Evolutionary conservation across 2,329 filamentous ascomycete species (phyloP).

Genomic region (Venturia oleaginea): DNA sequence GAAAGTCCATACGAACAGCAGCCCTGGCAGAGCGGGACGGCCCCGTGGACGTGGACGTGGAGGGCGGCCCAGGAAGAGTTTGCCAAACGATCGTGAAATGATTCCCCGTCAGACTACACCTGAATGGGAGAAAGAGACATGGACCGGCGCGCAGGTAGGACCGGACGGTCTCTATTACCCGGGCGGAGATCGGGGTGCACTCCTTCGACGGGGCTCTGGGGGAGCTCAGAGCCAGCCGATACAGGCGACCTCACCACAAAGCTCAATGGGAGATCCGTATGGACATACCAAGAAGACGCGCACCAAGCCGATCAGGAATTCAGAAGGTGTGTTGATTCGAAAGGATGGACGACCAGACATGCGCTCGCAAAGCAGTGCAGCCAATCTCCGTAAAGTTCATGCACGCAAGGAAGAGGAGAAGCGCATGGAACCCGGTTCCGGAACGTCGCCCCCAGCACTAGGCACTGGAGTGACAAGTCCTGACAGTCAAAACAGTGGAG

Average conservation of each 20-base stretch:
- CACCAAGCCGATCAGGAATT: constrained; percentile 41
- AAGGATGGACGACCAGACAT: constrained; percentile 44
- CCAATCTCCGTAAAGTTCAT: constrained; percentile 42
- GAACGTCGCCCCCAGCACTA: not conserved
- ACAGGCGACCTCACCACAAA: constrained; percentile 12
- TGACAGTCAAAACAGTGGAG: constrained; percentile 2
- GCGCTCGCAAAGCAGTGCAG: constrained; percentile 43
- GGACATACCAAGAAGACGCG: constrained; percentile 38
- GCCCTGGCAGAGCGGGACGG: constrained; percentile 17
- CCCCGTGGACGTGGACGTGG: constrained; percentile 29
- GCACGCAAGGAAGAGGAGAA: constrained; percentile 35
- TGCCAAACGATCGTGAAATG: constrained; percentile 19
- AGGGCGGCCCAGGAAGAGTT: constrained; percentile 30
- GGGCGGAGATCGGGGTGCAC: constrained; percentile 15
- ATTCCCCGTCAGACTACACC: constrained; percentile 24
- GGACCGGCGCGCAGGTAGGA: constrained; percentile 26
- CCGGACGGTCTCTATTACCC: constrained; percentile 30
- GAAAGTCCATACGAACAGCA: not conserved
- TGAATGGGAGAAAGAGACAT: constrained; percentile 34
- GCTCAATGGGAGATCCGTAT: constrained; percentile 24
- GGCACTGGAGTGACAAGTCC: not conserved
- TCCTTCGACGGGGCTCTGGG: constrained; percentile 28
- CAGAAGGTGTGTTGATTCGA: constrained; percentile 41
- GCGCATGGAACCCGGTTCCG: not conserved
- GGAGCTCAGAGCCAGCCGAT: not conserved